Evolutionary conservation across 352 stramenopile species (phyloP).

Genomic region (Phytopythium litorale): DNA sequence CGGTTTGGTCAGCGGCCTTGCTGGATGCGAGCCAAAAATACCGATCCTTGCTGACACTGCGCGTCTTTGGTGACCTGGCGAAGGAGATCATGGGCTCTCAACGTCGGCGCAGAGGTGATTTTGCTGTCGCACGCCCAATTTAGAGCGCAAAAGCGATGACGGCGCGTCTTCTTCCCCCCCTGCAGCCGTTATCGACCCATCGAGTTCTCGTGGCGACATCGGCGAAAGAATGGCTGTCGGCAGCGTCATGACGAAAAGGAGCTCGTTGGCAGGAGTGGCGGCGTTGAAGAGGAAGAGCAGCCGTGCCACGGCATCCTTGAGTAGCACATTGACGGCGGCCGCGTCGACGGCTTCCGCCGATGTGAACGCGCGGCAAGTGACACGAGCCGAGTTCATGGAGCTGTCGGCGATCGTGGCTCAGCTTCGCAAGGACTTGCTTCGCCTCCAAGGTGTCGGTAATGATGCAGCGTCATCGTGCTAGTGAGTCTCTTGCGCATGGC

Average conservation of each 20-base stretch:
- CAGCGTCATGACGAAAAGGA: constrained; percentile 16
- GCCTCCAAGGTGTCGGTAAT: constrained; percentile 36
- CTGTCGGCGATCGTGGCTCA: constrained; percentile 35
- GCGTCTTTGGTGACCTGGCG: not conserved
- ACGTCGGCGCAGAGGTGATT: not conserved
- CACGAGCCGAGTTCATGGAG: constrained; percentile 55
- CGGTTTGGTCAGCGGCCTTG: not conserved
- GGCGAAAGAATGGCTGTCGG: not conserved
- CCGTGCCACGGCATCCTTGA: not conserved
- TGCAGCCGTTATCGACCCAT: not conserved
- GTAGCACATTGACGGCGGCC: constrained; percentile 2
- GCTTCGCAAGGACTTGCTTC: constrained; percentile 41
- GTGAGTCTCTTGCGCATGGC: not conserved
- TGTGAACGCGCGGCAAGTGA: constrained; percentile 42
- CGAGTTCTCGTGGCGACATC: not conserved
- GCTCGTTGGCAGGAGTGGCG: not conserved
- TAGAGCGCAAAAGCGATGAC: not conserved
- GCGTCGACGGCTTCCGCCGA: constrained; percentile 26
- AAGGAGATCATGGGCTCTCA: not conserved
- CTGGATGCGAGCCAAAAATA: not conserved
- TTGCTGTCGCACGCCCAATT: not conserved
- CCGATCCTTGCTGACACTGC: not conserved
- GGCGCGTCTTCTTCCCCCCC: not conserved
- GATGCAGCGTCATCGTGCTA: not conserved
- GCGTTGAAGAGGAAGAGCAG: constrained; percentile 16